These are phyloP conservation scores for Leishmania tarentolae DNA, from an alignment of 208 protist species.

Conservation along the genomic window DNA sequence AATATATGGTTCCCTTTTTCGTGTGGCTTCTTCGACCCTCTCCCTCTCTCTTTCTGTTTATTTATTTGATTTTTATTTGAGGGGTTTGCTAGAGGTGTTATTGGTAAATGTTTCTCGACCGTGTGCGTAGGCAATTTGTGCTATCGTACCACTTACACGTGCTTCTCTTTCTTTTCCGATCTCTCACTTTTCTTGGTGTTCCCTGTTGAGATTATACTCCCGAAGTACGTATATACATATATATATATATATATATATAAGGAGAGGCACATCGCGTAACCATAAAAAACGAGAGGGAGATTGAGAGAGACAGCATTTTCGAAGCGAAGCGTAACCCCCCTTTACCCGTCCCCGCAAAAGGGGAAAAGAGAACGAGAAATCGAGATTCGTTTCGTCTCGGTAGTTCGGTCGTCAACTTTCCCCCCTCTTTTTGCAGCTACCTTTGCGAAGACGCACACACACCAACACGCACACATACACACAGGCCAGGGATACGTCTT, in stretches of 20 bases:
- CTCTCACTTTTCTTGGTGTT: neutral
- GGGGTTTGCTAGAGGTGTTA: neutral
- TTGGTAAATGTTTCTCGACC: neutral
- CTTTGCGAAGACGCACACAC: neutral
- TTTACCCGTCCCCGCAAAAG: neutral
- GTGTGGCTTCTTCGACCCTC: neutral
- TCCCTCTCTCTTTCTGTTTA: neutral
- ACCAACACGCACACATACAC: neutral
- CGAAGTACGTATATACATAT: neutral
- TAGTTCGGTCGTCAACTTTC: neutral
- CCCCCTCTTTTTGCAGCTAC: neutral
- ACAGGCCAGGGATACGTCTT: neutral
- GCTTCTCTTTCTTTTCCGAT: conserved; percentile 5
- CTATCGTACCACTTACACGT: neutral
- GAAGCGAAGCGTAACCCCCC: neutral
- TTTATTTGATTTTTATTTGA: neutral
- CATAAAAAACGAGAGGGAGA: neutral
- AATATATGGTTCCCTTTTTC: conserved; percentile 1
- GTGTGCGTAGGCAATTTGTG: neutral
- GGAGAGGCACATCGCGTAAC: neutral
- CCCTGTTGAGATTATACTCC: neutral
- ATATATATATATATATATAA: neutral
- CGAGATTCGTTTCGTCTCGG: neutral
- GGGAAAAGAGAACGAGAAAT: neutral
- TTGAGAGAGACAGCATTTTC: neutral